Evolutionary conservation across 2,329 filamentous ascomycete species (phyloP), one percentile per base, ranked within the genome.

Genomic region (Epichloe gansuensis): DNA sequence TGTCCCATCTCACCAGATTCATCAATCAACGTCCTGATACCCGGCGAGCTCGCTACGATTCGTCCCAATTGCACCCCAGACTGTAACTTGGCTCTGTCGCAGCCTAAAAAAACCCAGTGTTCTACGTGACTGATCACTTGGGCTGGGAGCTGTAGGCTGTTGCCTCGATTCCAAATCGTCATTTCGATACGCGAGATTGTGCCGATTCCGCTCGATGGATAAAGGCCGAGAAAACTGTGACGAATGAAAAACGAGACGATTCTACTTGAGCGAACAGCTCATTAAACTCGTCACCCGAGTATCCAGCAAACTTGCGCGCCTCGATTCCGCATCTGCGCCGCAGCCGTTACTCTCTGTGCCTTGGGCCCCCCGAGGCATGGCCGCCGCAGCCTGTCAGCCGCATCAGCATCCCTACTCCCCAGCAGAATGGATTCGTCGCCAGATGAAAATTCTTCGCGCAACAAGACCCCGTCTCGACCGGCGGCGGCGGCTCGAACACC

Each of bases 401-500:
- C 42, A 50, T 27, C 38, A 21, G 31, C 48, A 25, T 40, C 23
- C 15, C 38, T n/a, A 38, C 39, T 40, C 36, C 23, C 45, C 21
- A 21, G 31, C 35, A 36, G 21, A 35, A 54, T 51, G 49, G 43
- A 47, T 25, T 52, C 47, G 11, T 34, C 53, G 25, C 47, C 53
- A 17, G 38, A 44, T 40, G 39, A 12, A 34, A 46, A 52, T 8
- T 21, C 51, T 34, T 46, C 50, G 35, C 53, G 38, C 40, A 38
- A 40, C 46, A 49, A 47, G 51, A 49, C 51, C 41, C 52, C 48
- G 6, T 54, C 52, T 44, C 56, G 52, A 47, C 60, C 59, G 5
- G 8, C 8, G 8, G 27, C 27, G 27, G 61, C 61, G 49, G 66
- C 65, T 39, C 66, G 35, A 21, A 54, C 53, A 15, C 51, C 53